phyloP scores from a whole-genome alignment of 495 filamentous ascomycete species.

The Neurospora cerealis region DNA sequence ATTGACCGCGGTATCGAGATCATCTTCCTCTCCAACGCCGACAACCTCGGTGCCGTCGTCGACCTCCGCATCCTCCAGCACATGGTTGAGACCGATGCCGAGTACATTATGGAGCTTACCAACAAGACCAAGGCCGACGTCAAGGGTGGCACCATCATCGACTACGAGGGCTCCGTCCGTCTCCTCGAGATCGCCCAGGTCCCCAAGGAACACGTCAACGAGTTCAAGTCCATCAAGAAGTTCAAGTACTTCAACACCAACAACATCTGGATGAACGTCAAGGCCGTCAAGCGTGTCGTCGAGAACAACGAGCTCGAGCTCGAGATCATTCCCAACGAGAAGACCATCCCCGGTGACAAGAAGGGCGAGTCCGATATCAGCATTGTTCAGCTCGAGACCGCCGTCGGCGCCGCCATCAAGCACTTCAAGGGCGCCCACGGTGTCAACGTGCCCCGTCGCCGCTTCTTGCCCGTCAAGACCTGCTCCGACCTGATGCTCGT shows the following conservation, averaged over 20 bases:
- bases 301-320: constrained; percentile 98
- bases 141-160: constrained; percentile 99
- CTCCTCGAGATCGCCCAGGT: constrained; percentile 98
- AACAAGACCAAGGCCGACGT: constrained; percentile 99
- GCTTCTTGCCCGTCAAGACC: constrained; percentile 99
- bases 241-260: constrained; percentile 99
- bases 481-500: constrained; percentile 99
- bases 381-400: constrained; percentile 97
- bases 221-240: constrained; percentile 99
- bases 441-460: constrained; percentile 94
- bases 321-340: constrained; percentile 99
- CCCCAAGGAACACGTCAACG: constrained; percentile 99
- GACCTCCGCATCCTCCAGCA: constrained; percentile 97
- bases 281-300: constrained; percentile 96
- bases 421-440: constrained; percentile 98
- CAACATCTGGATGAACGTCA: constrained; percentile 99
- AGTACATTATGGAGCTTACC: constrained; percentile 99
- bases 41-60: constrained; percentile 96
- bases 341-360: constrained; percentile 97
- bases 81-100: constrained; percentile 90
- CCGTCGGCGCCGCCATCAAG: constrained; percentile 95
- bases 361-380: constrained; percentile 97
- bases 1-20: constrained; percentile 90
- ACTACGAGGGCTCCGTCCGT: constrained; percentile 93
- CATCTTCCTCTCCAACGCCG: constrained; percentile 97